Evolutionary conservation across 257 asterid species (phyloP).

Genomic region (Cynanchum wilfordii): DNA sequence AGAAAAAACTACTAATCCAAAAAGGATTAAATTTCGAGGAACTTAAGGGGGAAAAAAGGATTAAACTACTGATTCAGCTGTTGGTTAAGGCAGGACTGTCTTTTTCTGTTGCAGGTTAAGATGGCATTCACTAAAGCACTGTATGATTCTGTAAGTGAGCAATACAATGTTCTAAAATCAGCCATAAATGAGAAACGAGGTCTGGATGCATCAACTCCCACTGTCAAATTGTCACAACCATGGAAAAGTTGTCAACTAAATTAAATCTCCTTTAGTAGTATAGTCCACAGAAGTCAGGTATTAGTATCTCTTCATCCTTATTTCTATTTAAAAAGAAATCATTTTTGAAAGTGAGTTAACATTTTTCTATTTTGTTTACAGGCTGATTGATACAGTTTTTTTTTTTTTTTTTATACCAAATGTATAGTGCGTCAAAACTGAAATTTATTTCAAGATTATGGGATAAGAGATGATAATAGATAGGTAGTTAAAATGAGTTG

Average conservation of each 20-base stretch:
- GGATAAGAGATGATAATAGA: background rate
- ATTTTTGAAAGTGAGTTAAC: background rate
- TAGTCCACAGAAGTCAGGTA: conserved; percentile 14
- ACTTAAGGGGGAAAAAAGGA: too few species aligned
- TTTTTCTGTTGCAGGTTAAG: conserved; percentile 53
- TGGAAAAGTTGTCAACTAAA: conserved; percentile 45
- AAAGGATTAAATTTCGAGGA: too few species aligned
- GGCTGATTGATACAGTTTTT: conserved; percentile 15
- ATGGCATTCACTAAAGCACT: conserved; percentile 40
- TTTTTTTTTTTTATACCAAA: background rate
- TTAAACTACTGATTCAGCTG: too few species aligned
- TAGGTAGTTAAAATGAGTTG: background rate
- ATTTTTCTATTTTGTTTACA: background rate
- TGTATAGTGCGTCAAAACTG: conserved; percentile 13
- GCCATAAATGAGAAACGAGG: conserved; percentile 83
- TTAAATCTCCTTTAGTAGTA: background rate
- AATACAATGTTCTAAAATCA: conserved; percentile 59
- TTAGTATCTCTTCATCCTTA: conserved; percentile 4
- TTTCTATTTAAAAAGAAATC: background rate
- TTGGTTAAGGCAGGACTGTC: background rate
- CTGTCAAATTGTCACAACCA: conserved; percentile 66
- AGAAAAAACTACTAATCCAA: too few species aligned
- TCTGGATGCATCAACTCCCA: conserved; percentile 57
- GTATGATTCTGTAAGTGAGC: conserved; percentile 58
- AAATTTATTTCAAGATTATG: conserved; percentile 7